Evolutionary conservation across 345 rosid genomes (phyloP), one percentile per base, ranked within the genome.

Genomic region (Stellera chamaejasme): DNA sequence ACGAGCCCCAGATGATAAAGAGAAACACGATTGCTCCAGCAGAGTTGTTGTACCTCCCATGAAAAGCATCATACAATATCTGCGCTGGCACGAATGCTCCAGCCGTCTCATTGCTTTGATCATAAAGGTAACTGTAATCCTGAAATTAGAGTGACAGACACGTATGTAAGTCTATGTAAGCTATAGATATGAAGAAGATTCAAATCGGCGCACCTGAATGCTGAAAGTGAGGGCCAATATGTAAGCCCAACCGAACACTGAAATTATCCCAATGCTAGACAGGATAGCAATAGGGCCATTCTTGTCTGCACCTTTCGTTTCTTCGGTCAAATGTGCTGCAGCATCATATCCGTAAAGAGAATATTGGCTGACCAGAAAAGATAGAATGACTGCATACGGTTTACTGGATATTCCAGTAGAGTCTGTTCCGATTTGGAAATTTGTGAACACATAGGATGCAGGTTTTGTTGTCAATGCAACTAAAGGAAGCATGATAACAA

Each of bases 271-370:
- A 15, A 80, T 78, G 63, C 80, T 80, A 26, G 79, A 66, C 13
- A 80, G 86, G 45, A 83, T 83, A 9, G 84, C 80, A 32, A 78
- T 69, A 44, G 90, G 90, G 45, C 90, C 90, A 57, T 71, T 76
- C 72, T 44, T 75, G 58, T 80, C 85, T 6, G 86, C 83, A 13
- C 76, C 84, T 67, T 71, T 83, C 11, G 90, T 83, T 72, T 83
- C 90, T 66, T 83, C 86, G 5, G 90, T 83, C n/a, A 80, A 61
- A 69, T 80, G 86, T 4, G 84, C 90, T 5, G 86, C 83, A 8
- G 86, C 75, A 60, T 80, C 85, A 41, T 83, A 83, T 48, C 83
- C 85, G 26, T 80, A 83, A 1, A 80, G 53, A 10, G 80, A 83
- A 63, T 80, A 83, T 58, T 80, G 83, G 53, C 86, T 83, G 10